Base-by-base conservation (phyloP, 2,329 filamentous ascomycete species). In the Lachnellula suecica region DNA sequence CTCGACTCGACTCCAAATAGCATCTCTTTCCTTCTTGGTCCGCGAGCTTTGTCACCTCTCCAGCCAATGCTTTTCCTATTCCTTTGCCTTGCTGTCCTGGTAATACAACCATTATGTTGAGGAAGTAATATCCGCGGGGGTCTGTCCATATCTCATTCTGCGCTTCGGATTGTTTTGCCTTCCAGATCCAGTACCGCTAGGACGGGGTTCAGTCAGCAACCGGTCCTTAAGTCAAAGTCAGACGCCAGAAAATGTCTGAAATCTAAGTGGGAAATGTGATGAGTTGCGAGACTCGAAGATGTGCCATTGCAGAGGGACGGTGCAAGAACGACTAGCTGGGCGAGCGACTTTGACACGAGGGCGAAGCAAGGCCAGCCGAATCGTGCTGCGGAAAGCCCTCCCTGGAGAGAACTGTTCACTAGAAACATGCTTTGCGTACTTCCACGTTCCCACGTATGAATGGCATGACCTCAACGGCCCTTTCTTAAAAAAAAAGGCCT, bases 111-210 rank as follows among this genome's bases (percentile, higher is more conserved):
- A 90, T 82, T 55, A 90, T 88, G 63, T 90, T 91, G 58, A 87
- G 85, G 59, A 90, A 90, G 63, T 89, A 90, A 63, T 90, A 90
- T 0, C 87, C 87, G 4, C 77, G 73, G 0, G 78, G 74, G 51
- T 88, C 83, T 0, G 73, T 81, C 87, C 86, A 90, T 3, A 89
- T 69, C 23, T 79, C 70, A 0, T 72, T 71, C 50, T 89, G 86
- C 1, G 80, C 83, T 35, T 79, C 72, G 0, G 78, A 75, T 66
- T 91, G 87, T 5, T 79, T 75, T 4, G 74, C 74, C 63, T 90
- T 90, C 86, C 85, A 90, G 59, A 89, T 86, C 68, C 81, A 85
- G 65, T 90, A 90, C 5, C 87, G 79, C 70, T 77, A 59, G 51
- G 22, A 48, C 20, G 23, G 25, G 31, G 13, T 17, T 35, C 17